These are phyloP conservation scores for Psidium guajava DNA, from an alignment of 345 rosid species.

Conservation along the genomic window DNA sequence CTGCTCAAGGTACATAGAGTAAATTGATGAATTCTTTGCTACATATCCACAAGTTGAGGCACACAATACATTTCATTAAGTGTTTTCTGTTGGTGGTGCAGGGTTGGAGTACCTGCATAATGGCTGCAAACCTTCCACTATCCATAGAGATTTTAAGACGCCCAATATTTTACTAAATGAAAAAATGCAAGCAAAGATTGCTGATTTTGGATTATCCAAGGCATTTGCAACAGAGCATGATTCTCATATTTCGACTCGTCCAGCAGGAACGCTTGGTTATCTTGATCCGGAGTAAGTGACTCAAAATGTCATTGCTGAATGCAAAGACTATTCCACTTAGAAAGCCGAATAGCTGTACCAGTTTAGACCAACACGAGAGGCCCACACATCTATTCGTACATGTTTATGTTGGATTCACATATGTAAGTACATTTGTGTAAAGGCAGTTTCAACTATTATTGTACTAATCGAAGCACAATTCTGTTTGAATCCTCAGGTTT, in stretches of 20 bases:
- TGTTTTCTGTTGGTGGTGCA: background rate
- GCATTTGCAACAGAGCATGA: no score
- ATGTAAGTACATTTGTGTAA: background rate
- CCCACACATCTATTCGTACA: background rate
- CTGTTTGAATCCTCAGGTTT: background rate
- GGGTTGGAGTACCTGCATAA: constrained; percentile 24
- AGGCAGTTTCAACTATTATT: background rate
- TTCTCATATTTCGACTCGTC: no score
- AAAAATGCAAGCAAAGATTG: no score
- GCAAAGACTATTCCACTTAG: no score
- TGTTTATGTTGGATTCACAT: background rate
- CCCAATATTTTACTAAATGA: no score
- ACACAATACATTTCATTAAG: background rate
- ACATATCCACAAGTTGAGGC: background rate
- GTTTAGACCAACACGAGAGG: background rate
- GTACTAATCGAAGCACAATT: background rate
- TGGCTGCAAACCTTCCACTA: constrained; percentile 15
- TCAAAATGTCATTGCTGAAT: background rate
- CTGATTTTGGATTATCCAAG: no score
- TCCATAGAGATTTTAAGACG: constrained; percentile 28
- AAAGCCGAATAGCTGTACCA: background rate
- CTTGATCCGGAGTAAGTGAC: constrained; percentile 10
- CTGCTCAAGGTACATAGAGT: constrained; percentile 17
- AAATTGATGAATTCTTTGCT: no score
- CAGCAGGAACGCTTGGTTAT: no score